Conservation (phyloP, 2,329 filamentous ascomycete species). For the Claviceps sorghi region DNA sequence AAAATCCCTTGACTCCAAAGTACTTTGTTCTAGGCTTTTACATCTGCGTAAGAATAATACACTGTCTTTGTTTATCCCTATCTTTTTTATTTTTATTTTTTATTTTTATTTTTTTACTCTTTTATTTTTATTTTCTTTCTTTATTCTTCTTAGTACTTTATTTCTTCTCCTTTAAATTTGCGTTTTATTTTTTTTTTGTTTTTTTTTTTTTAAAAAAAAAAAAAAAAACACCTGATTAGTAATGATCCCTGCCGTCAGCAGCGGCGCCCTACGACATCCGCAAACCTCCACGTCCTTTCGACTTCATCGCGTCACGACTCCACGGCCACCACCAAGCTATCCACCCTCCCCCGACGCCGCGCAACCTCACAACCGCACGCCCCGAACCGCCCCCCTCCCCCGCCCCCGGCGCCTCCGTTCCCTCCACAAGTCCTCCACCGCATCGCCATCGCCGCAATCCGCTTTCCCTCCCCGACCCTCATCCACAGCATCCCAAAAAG, state of each 20-base stretch:
- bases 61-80: too few species aligned
- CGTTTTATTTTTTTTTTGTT: too few species aligned
- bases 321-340: slow-evolving; percentile 4
- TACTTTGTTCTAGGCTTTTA: too few species aligned
- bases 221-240: not conserved
- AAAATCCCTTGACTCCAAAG: too few species aligned
- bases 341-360: not conserved
- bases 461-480: not conserved
- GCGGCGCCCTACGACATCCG: not conserved
- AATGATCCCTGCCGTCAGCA: not conserved
- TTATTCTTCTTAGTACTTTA: too few species aligned
- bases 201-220: not conserved
- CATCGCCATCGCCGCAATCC: not conserved
- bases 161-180: too few species aligned
- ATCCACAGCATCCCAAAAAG: not conserved
- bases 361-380: not conserved
- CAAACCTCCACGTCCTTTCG: not conserved
- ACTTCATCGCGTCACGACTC: not conserved
- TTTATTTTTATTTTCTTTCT: not conserved
- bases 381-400: not conserved
- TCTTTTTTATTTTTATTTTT: too few species aligned
- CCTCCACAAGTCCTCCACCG: too few species aligned
- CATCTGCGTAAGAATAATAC: too few species aligned
- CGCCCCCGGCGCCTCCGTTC: not conserved
- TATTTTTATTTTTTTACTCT: too few species aligned